Base-by-base conservation (phyloP, 495 filamentous ascomycete species). In the Thozetella sp. region DNA sequence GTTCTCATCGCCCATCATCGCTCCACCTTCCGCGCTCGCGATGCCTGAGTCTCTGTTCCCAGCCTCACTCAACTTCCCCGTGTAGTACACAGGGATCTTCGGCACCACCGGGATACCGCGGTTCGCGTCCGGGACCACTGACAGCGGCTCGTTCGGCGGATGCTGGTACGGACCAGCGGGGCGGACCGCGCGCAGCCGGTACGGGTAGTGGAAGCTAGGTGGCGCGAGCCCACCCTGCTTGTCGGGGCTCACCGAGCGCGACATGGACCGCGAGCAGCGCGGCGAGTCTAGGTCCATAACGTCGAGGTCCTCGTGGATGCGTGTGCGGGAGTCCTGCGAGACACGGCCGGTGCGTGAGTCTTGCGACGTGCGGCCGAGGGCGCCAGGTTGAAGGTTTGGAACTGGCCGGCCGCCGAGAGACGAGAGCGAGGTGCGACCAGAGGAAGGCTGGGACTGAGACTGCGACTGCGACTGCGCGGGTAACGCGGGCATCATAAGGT, bases 51-150 rank as follows among this genome's bases (percentile, higher is more conserved):
- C 43, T n/a, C 43, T 10, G 43, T 48, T 48, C 4, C 43, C 43
- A 11, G 43, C 43, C 6, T 48, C 10, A 11, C 43, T 10, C 43
- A 48, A 19, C 3, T 48, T 48, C 3, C 43, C 43, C n/a, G 12
- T 48, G n/a, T 48, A 48, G 9, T 48, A n/a, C 10, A 4, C 43
- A 0, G 64, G 62, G 30, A 64, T 71, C 9, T 48, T 45, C 27
- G 76, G 75, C 26, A 76, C 70, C 25, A 60, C 55, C 12, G 77
- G 72, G 24, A 78, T 71, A 12, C 76, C 74, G n/a, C 71, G 67
- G 50, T 77, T 75, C 20, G 52, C 64, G 45, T 75, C 71, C 11
- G 71, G 66, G 17, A 75, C 59, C 4, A 76, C 60, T 22, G 64
- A 62, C 26, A 76, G 59, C 45, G 68, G 62, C 12, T 51, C 30